Evolutionary conservation across 1,139 yeast genomes (phyloP).

Genomic region (Pichia cactophila): DNA sequence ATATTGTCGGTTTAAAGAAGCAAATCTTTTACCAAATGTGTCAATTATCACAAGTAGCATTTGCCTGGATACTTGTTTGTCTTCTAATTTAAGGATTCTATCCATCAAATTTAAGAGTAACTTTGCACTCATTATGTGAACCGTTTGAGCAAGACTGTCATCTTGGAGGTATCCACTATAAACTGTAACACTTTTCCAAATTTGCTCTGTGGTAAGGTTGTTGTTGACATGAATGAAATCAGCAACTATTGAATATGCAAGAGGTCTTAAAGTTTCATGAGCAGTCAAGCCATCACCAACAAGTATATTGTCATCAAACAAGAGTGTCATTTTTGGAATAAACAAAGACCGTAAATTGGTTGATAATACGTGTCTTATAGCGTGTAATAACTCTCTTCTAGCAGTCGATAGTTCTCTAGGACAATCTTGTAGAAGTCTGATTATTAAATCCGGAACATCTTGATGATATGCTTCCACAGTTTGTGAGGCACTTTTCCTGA

Average conservation of each 20-base stretch:
- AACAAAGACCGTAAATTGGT: conserved; percentile 81
- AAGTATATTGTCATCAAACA: conserved; percentile 80
- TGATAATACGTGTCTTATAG: conserved; percentile 87
- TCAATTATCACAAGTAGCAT: conserved; percentile 75
- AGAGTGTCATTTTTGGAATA: conserved; percentile 74
- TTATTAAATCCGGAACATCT: conserved; percentile 77
- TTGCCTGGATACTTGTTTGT: conserved; percentile 79
- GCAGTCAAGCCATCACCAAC: conserved; percentile 93
- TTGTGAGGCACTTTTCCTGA: conserved; percentile 73
- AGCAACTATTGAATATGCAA: conserved; percentile 94
- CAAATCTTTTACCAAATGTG: conserved; percentile 80
- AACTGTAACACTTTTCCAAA: conserved; percentile 80
- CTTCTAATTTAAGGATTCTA: conserved; percentile 74
- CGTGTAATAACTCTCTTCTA: conserved; percentile 86
- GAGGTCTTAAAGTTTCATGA: conserved; percentile 75
- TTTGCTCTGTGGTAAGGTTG: conserved; percentile 75
- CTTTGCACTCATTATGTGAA: conserved; percentile 96
- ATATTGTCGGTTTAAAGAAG: conserved; percentile 65
- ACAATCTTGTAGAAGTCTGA: conserved; percentile 85
- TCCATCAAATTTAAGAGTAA: conserved; percentile 81
- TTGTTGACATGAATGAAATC: conserved; percentile 90
- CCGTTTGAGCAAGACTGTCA: conserved; percentile 75
- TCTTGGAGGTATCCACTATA: conserved; percentile 81
- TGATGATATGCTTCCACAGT: conserved; percentile 57
- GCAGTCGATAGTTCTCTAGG: conserved; percentile 95